phyloP scores from a whole-genome alignment of 345 rosid species.

The Citrus inodora region DNA sequence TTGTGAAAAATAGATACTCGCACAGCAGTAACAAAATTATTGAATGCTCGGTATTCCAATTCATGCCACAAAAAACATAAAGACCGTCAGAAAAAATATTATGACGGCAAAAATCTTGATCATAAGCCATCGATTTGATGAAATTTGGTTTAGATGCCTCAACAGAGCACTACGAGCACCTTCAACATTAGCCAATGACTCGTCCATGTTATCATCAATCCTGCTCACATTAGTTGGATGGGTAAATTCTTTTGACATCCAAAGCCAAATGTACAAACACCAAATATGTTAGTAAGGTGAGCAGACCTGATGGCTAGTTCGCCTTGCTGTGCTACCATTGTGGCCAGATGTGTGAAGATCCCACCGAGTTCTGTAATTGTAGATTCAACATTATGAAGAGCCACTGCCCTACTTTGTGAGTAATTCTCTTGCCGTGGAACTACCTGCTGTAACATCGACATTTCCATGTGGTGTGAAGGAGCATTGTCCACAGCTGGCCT shows the following conservation, averaged over 20 bases:
- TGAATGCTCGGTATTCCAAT: background rate
- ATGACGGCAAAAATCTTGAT: conserved; percentile 81
- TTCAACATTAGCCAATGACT: conserved; percentile 80
- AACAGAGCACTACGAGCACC: conserved; percentile 72
- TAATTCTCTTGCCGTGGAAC: conserved; percentile 74
- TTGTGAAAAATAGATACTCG: background rate
- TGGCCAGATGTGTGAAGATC: conserved; percentile 84
- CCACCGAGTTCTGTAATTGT: conserved; percentile 88
- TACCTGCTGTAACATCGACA: conserved; percentile 87
- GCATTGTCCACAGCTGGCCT: conserved; percentile 65
- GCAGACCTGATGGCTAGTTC: conserved; percentile 81
- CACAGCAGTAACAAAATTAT: background rate
- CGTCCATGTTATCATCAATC: conserved; percentile 93
- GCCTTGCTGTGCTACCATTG: conserved; percentile 89
- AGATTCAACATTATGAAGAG: conserved; percentile 85
- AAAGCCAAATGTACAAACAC: background rate
- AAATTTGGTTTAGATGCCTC: conserved; percentile 69
- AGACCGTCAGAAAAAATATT: conserved; percentile 60
- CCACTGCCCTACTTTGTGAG: conserved; percentile 64
- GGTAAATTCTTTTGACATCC: conserved; percentile 3
- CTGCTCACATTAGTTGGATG: conserved; percentile 37
- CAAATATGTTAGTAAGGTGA: conserved; percentile 4
- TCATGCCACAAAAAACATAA: conserved; percentile 74
- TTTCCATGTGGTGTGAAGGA: conserved; percentile 76
- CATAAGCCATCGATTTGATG: conserved; percentile 95